Conservation (phyloP, 2,329 filamentous ascomycete genomes). For the Scleromitrula shiraiana region DNA sequence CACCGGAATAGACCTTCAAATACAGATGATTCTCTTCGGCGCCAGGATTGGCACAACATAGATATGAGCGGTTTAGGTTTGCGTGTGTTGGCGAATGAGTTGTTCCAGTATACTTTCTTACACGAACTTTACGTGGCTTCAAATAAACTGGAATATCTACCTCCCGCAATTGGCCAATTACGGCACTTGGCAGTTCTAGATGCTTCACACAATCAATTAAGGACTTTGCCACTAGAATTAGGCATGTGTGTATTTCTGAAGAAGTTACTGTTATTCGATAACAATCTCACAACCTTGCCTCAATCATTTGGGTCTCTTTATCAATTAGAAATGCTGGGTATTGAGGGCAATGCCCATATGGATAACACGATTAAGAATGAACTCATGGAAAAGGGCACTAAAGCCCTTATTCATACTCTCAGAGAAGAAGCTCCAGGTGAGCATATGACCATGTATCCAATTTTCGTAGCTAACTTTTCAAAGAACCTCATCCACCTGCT, state of each 20-base stretch:
- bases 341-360: conserved; percentile 86
- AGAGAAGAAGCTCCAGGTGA: conserved; percentile 79
- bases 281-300: conserved; percentile 74
- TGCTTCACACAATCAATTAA: conserved; percentile 79
- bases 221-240: conserved; percentile 76
- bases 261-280: conserved; percentile 81
- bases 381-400: conserved; percentile 81
- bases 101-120: conserved; percentile 85
- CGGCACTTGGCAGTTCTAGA: conserved; percentile 78
- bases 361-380: conserved; percentile 69
- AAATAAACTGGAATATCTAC: conserved; percentile 79
- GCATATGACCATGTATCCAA: conserved; percentile 30
- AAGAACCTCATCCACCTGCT: conserved; percentile 70
- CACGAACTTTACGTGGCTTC: conserved; percentile 89
- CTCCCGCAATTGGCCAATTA: conserved; percentile 71
- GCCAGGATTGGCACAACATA: conserved; percentile 85
- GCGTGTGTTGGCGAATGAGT: conserved; percentile 65
- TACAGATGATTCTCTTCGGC: conserved; percentile 55
- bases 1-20: conserved; percentile 54
- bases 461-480: conserved; percentile 8
- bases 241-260: conserved; percentile 95
- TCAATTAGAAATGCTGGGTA: conserved; percentile 78
- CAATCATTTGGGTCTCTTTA: conserved; percentile 84
- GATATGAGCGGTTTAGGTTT: conserved; percentile 96
- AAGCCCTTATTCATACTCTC: conserved; percentile 72